Base-by-base conservation (phyloP, 164 flowering plant genomes). In the Aristolochia contorta region DNA sequence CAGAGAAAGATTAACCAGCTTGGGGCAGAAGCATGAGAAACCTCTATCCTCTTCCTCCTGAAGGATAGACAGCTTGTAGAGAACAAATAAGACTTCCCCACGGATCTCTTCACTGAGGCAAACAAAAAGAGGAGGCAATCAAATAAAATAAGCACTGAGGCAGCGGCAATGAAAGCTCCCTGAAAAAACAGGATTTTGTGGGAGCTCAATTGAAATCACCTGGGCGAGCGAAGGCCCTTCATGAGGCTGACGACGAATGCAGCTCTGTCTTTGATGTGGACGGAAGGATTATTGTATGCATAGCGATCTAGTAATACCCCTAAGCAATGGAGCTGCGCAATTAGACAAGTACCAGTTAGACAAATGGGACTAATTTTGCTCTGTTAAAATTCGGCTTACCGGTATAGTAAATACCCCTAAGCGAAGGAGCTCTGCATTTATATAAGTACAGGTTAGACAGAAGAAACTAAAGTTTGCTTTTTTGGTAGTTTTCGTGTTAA, bases 41-140 rank as follows among this genome's bases (percentile, higher is more conserved):
- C 71, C 61, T 60, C 83, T 84, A 47, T 56, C 65, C 20, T 64
- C 74, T 47, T 70, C 69, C 30, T 60, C 70, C 30, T 78, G 78
- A 23, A 77, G 68, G 45, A 71, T 47, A 8, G 80, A 82, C 22
- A 86, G 59, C 65, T 77, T 93, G 72, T 84, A 90, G 25, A 93
- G 71, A 56, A 89, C 89, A 77, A 86, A 93, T 37, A 89, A 72
- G 63, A 86, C 80, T 73, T 93, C 98, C n/a, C 98, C 96, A 14
- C 72, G 85, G 30, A 89, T 84, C 61, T 89, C 92, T 63, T 93
- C 98, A 55, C 98, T 89, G 79, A 19, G 63, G 43, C 47, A 14
- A 62, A 46, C 30, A n/a, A 46, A 56, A 43, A 13, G 4, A 16
- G 27, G 0, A 23, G 14, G 1, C 2, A 27, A 27, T 5, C 3